Evolutionary conservation across 768 basidiomycete species (phyloP), one percentile per base, ranked within the genome.

Genomic region (Serpula lacrymans): DNA sequence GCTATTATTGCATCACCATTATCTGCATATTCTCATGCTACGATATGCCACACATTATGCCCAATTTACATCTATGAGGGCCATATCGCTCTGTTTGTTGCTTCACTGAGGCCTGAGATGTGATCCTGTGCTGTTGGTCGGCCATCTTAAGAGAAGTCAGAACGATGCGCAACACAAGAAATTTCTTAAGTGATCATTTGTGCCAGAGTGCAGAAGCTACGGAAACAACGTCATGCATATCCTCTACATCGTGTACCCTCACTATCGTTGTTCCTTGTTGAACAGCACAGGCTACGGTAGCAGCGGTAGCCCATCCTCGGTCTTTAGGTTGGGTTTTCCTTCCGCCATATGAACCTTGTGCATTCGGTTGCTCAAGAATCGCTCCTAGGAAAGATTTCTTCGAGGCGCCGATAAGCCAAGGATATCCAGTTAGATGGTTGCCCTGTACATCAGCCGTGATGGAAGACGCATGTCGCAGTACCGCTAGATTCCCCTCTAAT

Each of bases 351-450:
- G 55, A 31, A 17, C 59, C 64, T 14, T 53, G 56, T 3, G 52
- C 48, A 6, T 77, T 74, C 12, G 67, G 60, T 34, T 69, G 58
- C 4, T 70, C 65, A 10, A 91, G 70, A 16, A 91, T 68, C 2
- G 62, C 59, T 0, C 90, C 91, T 7, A 95, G 66, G 59, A 94
- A 91, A 0, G 87, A 83, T 58, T 98, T 98, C 34, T 84, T 69
- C 8, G 90, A 94, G 1, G 80, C 60, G 2, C 92, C 92, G 20
- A 95, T 75, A 5, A 98, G 70, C 14, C 71, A 62, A 1, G 86
- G 78, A 56, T 82, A 77, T 26, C 83, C 76, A 36, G 61, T 60
- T 22, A 87, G 63, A 3, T 69, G 65, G 45, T 84, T 86, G 30
- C 60, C 60, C 14, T 43, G 51, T 18, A 32, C 39, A 29, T 76